Evolutionary conservation across 768 basidiomycete species (phyloP), one percentile per base, ranked within the genome.

Genomic region (Roridomyces roridus): DNA sequence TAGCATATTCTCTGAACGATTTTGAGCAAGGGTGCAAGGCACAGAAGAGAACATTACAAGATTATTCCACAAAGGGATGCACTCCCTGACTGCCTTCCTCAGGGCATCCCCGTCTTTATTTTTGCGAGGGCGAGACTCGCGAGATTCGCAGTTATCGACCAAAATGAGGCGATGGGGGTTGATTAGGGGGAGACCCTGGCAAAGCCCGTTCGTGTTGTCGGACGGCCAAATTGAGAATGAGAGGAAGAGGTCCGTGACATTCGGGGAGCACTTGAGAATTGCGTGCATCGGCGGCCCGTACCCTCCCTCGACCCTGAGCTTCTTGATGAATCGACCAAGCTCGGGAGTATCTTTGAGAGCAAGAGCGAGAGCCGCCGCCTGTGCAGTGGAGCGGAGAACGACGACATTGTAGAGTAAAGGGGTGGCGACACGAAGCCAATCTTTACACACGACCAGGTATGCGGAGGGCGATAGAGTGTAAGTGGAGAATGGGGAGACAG

Each of bases 291-390:
- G n/a, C 59, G 53, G 5, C 21, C 60, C 57, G 17, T 60, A 62
- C 3, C 57, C 60, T 11, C 63, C 61, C 49, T 66, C 63, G 29
- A 66, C 46, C 23, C 64, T 59, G 28, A 67, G 51, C 44, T 67
- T 68, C 56, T 63, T 58, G 48, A 68, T 66, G 39, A 66, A 62
- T 2, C 34, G 34, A 35, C 34, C 34, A 35, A 35, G 17, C 9
- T 35, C 34, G 34, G 34, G 34, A 17, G 9, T 35, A 17, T 9
- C 34, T 9, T 17, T 9, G 9, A 35, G 34, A 10, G 17, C 34
- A 10, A 10, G 9, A 9, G 9, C 34, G 9, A 35, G 17, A 17
- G 34, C 9, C 10, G 9, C 17, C 10, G 34, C 34, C 17, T 35
- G 34, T 10, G 34, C 34, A 9, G 9, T 35, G 34, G 34, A 35